Base-by-base conservation (phyloP, 495 filamentous ascomycete genomes). In the Neurospora hispaniola region DNA sequence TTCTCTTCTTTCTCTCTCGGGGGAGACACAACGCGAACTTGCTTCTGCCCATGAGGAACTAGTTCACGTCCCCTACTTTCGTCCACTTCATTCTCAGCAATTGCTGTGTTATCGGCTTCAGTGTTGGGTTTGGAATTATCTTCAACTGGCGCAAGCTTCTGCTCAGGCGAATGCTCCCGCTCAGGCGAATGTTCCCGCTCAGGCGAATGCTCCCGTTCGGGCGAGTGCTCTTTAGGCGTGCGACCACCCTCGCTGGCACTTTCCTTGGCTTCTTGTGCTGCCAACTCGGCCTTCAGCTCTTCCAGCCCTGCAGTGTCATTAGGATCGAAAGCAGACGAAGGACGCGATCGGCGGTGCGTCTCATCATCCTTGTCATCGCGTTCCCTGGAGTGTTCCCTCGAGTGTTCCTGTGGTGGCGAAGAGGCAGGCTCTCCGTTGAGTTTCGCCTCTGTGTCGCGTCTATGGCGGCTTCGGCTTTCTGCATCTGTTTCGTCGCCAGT, bases 11-110 rank as follows among this genome's bases (percentile, higher is more conserved):
- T 86, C 16, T 86, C 84, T 31, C 83, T 82, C 23, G 86, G 86
- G 0, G 86, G 86, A n/a, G 86, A 84, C 23, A 90, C 85, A 11
- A 90, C 82, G 6, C 88, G 87, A 43, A 85, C 83, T 75, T 83
- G 81, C 72, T 82, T 83, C 73, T 84, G 83, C 9, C 80, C 79
- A 44, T 76, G 75, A 27, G 76, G 48, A 14, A 71, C 76, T 0
- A 81, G 71, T 48, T 84, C 83, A 39, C 84, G 82, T 8, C 79
- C 81, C 14, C 83, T 74, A 4, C 81, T 80, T n/a, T 83, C 80
- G 12, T 83, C 83, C 69, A 72, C 54, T 66, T 35, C 54, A 66
- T 59, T 82, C 48, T 71, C 75, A 1, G 72, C 79, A 71, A 71
- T 44, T 11, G 75, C 74, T 39, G 69, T 70, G 12, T 79, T 72